Evolutionary conservation across 2,329 filamentous ascomycete genomes (phyloP), one percentile per base, ranked within the genome.

Genomic region (Aureobasidium uvarum): DNA sequence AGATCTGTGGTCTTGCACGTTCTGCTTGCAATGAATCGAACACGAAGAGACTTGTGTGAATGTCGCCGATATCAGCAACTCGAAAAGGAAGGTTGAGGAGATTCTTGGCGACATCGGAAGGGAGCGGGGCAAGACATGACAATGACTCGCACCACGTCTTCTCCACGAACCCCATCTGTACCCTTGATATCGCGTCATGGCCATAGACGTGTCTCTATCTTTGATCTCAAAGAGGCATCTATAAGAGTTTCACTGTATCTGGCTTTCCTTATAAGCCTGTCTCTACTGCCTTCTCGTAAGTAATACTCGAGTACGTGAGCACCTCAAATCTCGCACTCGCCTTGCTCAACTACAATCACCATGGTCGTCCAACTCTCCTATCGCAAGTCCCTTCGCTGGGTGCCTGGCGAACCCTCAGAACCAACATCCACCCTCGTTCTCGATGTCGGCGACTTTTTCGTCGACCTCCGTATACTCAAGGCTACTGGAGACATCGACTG

Each of bases 361-460:
- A n/a, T 66, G 64, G 55, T 58, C 56, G 65, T 66, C 13, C 38
- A 63, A 38, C 31, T 66, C 6, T 46, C 58, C 51, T 56, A 52
- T 20, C 65, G 65, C 56, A 63, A 55, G n/a, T 46, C 46, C 31
- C 36, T 66, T 3, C 46, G 48, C 48, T 63, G 59, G 59, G 11
- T 56, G 1, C 65, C 65, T 1, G 65, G 59, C 23, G 38, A 45
- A 14, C 46, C 65, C 23, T 63, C 56, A 23, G 65, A 66, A 33
- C 58, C 65, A 13, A 63, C 50, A 3, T 54, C 48, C 7, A 63
- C 58, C 4, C 58, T 66, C 4, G 65, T 66, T 11, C 36, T 66
- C 38, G 48, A 62, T 6, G 56, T 66, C 33, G 65, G 58, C 20
- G 8, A 28, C 31, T 63, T 16, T 25, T 66, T 62, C 23, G 41